phyloP scores from a whole-genome alignment of 768 basidiomycete genomes.

The Naganishia randhawae region DNA sequence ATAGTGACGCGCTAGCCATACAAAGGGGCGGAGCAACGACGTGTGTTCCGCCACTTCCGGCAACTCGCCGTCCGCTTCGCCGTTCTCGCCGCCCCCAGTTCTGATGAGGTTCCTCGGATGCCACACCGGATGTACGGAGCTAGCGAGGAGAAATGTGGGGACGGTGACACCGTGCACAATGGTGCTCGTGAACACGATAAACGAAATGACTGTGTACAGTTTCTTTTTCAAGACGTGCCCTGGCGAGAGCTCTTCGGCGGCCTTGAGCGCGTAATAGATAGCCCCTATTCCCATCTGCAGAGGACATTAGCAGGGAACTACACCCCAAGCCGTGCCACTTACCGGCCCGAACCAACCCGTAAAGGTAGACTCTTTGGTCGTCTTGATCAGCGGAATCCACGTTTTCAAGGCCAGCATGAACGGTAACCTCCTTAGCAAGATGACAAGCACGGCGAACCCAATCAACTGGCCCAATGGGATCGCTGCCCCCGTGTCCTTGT shows the following conservation, averaged over 20 bases:
- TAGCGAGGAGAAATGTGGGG: conserved; percentile 32
- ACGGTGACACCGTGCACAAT: conserved; percentile 34
- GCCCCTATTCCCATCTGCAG: conserved; percentile 33
- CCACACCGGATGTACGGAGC: conserved; percentile 29
- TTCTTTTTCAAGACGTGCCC: conserved; percentile 28
- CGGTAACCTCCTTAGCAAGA: conserved; percentile 31
- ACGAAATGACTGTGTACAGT: conserved; percentile 30
- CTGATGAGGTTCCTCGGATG: conserved; percentile 32
- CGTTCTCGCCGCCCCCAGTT: conserved; percentile 2
- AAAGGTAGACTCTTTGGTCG: conserved; percentile 32
- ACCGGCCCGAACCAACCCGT: conserved; percentile 35
- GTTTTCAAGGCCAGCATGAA: conserved; percentile 25
- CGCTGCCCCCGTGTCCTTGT: neutral
- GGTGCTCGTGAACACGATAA: conserved; percentile 34
- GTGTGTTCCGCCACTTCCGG: conserved; percentile 22
- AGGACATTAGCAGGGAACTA: neutral
- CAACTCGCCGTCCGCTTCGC: conserved; percentile 18
- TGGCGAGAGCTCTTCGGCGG: conserved; percentile 24
- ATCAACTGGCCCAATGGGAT: conserved; percentile 24
- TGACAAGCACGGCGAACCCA: conserved; percentile 28
- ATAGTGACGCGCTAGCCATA: conserved; percentile 12
- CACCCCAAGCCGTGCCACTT: neutral
- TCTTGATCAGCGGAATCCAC: conserved; percentile 31
- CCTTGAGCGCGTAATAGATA: conserved; percentile 33
- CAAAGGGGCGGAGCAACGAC: conserved; percentile 12